A percentile compares a stretch with the other conserved stretches of the same genome.
These are phyloP conservation scores for Knoxia roxburghii DNA, from an alignment of 257 asterid species.

Conservation along the genomic window DNA sequence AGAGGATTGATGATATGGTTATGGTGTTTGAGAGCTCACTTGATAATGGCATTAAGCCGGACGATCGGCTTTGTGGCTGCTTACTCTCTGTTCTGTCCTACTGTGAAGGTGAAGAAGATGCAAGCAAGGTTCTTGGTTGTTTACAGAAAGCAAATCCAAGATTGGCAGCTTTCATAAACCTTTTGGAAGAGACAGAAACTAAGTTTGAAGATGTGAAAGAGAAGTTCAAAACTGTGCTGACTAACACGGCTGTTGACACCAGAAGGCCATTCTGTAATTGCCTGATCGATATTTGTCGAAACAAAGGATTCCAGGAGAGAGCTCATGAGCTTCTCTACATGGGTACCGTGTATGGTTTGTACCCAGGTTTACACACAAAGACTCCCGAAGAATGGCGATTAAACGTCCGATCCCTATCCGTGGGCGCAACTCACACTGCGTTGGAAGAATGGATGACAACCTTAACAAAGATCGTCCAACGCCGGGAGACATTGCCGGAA, in stretches of 20 bases:
- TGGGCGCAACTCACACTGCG: conserved; percentile 90
- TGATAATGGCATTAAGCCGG: conserved; percentile 67
- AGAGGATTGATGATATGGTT: conserved; percentile 66
- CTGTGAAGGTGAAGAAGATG: conserved; percentile 60
- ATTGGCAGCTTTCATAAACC: conserved; percentile 42
- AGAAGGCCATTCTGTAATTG: conserved; percentile 89
- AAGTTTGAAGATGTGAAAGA: conserved; percentile 42
- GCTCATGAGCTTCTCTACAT: conserved; percentile 77
- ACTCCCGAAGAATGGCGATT: conserved; percentile 80
- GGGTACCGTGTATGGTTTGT: conserved; percentile 66
- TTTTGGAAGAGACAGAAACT: conserved; percentile 30
- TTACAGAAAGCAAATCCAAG: conserved; percentile 40
- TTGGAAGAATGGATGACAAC: conserved; percentile 87
- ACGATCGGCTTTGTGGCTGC: conserved; percentile 83
- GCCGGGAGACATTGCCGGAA: conserved; percentile 60
- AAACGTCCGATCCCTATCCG: conserved; percentile 68
- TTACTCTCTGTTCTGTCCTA: conserved; percentile 69
- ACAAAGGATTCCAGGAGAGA: conserved; percentile 37
- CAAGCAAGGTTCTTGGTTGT: conserved; percentile 60
- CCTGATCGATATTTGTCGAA: conserved; percentile 74
- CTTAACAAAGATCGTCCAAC: conserved; percentile 49
- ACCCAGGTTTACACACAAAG: conserved; percentile 85
- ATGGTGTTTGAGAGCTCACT: conserved; percentile 49
- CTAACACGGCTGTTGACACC: conserved; percentile 57
- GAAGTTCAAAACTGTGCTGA: conserved; percentile 51